Conservation (phyloP, 768 basidiomycete species). For the Tephrocybe sp. region DNA sequence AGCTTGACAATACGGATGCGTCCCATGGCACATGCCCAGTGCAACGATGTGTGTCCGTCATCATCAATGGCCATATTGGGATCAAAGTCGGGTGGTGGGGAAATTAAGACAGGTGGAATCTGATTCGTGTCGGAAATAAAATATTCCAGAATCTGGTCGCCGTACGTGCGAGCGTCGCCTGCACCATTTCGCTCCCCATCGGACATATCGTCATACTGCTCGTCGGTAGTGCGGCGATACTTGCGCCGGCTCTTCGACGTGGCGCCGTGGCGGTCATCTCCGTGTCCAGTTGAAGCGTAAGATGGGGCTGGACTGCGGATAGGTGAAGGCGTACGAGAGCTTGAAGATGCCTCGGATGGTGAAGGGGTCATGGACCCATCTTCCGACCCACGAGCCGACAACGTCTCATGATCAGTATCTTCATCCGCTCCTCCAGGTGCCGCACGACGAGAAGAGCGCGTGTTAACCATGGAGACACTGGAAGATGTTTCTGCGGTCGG, state of each 20-base stretch:
- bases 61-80: conserved; percentile 97
- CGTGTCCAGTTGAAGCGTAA: conserved; percentile 40
- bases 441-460: conserved; percentile 63
- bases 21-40: conserved; percentile 99
- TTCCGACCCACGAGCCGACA: conserved; percentile 76
- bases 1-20: conserved; percentile 95
- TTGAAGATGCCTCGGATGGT: conserved; percentile 81
- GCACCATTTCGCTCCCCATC: conserved; percentile 50
- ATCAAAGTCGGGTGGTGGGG: conserved; percentile 89
- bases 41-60: conserved; percentile 94
- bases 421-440: conserved; percentile 47
- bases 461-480: conserved; percentile 40
- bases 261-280: conserved; percentile 36
- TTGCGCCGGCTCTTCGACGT: conserved; percentile 38
- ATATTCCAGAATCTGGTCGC: conserved; percentile 96
- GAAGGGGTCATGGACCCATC: conserved; percentile 91
- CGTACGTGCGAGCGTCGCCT: conserved; percentile 71
- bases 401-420: conserved; percentile 60
- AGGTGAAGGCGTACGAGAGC: conserved; percentile 93
- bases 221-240: conserved; percentile 46
- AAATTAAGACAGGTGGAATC: conserved; percentile 83
- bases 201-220: conserved; percentile 42
- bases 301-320: conserved; percentile 59
- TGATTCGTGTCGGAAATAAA: conserved; percentile 97
- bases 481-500: conserved; percentile 35